Evolutionary conservation across 2,329 filamentous ascomycete genomes (phyloP).

Genomic region (Didymella segeticola): DNA sequence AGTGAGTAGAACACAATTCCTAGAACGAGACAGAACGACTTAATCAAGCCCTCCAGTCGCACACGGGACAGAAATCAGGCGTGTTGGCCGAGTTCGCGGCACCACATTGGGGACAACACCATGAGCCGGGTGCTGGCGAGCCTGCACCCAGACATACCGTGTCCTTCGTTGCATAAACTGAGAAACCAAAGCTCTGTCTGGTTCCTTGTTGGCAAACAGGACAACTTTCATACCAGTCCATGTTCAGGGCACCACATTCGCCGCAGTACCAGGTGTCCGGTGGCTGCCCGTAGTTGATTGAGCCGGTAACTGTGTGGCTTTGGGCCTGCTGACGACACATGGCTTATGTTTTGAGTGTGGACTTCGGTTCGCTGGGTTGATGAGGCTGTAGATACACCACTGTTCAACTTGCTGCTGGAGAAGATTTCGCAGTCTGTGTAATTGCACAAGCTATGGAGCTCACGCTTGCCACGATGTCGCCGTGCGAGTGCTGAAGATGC

Average conservation of each 20-base stretch:
- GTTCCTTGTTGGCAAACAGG: not conserved
- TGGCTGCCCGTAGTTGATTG: not conserved
- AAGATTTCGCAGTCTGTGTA: no score
- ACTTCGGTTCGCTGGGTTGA: no score
- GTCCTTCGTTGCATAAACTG: not conserved
- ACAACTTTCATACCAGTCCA: not conserved
- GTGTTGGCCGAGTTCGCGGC: not conserved
- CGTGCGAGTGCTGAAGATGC: no score
- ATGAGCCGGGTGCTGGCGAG: not conserved
- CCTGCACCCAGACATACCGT: not conserved
- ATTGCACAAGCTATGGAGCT: no score
- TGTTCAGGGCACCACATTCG: not conserved
- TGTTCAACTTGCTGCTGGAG: not conserved
- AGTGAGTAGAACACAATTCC: not conserved
- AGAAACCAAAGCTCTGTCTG: no score
- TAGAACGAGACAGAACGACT: not conserved
- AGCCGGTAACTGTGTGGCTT: not conserved
- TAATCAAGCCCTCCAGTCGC: not conserved
- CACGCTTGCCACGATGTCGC: no score
- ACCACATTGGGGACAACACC: not conserved
- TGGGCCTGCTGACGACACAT: not conserved
- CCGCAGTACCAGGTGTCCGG: conserved; percentile 13
- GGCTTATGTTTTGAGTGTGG: not conserved
- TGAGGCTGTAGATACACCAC: not conserved
- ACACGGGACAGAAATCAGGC: not conserved